Percentiles rank a stretch among this genome's conserved stretches.
phyloP scores from a whole-genome alignment of 2,329 filamentous ascomycete species.

The Raffaelea albimanens region DNA sequence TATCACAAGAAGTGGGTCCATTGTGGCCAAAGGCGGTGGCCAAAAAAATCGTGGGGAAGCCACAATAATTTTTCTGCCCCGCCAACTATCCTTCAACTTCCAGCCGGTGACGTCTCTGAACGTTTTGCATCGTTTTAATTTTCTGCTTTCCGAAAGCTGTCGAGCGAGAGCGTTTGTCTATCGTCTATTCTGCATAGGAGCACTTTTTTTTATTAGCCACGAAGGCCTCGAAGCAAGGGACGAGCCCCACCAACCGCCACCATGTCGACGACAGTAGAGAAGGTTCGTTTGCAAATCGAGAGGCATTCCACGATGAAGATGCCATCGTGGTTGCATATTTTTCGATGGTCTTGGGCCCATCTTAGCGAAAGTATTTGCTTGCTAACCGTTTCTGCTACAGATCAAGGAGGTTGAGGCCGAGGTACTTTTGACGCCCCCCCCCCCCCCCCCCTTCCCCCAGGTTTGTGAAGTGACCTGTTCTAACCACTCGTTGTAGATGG shows the following conservation, averaged over 20 bases:
- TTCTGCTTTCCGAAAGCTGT: neutral
- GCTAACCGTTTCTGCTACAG: conserved; percentile 32
- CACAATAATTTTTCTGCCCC: conserved; percentile 11
- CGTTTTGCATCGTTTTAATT: conserved; percentile 1
- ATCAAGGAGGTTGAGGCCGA: conserved; percentile 97
- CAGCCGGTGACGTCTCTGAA: neutral
- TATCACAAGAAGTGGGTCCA: no score
- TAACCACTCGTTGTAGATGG: conserved; percentile 54
- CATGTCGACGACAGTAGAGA: conserved; percentile 97
- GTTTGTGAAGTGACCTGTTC: neutral
- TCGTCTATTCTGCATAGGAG: neutral
- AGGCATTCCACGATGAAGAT: no score
- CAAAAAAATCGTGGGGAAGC: neutral
- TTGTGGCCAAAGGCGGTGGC: no score
- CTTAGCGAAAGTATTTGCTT: neutral
- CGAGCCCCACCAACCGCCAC: conserved; percentile 27
- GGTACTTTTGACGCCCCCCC: conserved; percentile 41
- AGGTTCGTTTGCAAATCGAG: conserved; percentile 44
- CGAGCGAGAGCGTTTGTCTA: neutral
- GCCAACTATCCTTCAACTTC: conserved; percentile 3
- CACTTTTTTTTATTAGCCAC: neutral
- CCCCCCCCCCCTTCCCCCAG: neutral
- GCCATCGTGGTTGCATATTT: no score
- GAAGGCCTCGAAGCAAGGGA: neutral
- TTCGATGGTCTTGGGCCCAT: no score